Base-by-base conservation (phyloP, 164 flowering plant genomes). In the Buxus sempervirens region DNA sequence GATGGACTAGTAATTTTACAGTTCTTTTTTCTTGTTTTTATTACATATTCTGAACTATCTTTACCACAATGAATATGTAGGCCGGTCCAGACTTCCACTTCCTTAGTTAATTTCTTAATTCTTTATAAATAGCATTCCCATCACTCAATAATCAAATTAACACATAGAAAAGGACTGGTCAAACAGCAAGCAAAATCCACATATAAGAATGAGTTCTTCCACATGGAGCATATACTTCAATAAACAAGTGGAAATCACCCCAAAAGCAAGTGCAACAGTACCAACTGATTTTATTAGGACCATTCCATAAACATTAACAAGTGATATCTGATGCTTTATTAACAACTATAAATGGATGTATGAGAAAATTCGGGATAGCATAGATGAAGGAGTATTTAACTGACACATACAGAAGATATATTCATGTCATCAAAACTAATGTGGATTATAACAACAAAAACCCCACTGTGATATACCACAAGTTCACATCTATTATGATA, bases 1-100 rank as follows among this genome's bases (percentile, higher is more conserved):
- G 71, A 78, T 77, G 70, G 75, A 70, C 64, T 57, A 56, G 71
- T 74, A 56, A 60, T 71, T 72, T 76, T 67, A 75, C 81, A 66
- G 14, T 4, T 15, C 12, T 45, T 4, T 63, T 65, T 58, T 51
- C 10, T 67, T 73, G 68, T 66, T 63, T 53, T 66, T 32, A 25
- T 64, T 68, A 25, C 55, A 28, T 70, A 54, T 45, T 63, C 64
- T 68, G 67, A 69, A 58, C 68, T 65, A 61, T 69, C 42, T 62
- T 57, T 62, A 49, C 53, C 60, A 63, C 41, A 45, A 28, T 32
- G 45, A 63, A 51, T n/a, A n/a, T n/a, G n/a, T 66, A 27, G 32
- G 58, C 58, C 18, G 27, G 54, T 28, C 55, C 60, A 27, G 54
- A 45, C 24, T 60, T 67, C 16, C 51, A 18, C 38, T 24, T 0